Evolutionary conservation across 2,329 filamentous ascomycete genomes (phyloP).

Genomic region (Alternaria solani): DNA sequence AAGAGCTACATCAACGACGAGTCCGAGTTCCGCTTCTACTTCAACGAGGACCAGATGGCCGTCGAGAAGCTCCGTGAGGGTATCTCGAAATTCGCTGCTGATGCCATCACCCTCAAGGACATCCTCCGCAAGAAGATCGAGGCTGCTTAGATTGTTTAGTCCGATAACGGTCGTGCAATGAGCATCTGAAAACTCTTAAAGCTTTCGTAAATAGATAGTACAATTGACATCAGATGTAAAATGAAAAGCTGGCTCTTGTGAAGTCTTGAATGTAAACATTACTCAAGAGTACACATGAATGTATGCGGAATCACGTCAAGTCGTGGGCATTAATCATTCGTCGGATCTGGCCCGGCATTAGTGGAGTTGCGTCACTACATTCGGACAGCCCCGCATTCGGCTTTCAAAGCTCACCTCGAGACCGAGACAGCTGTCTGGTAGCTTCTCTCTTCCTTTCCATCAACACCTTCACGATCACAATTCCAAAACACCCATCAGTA

Average conservation of each 20-base stretch:
- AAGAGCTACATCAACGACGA: conserved; percentile 91
- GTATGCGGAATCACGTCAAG: not conserved
- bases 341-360: conserved; percentile 31
- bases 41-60: conserved; percentile 99
- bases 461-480: conserved; percentile 20
- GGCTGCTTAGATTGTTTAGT: conserved; percentile 37
- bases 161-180: conserved; percentile 38
- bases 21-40: conserved; percentile 93
- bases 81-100: conserved; percentile 99
- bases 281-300: not conserved
- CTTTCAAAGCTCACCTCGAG: conserved; percentile 33
- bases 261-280: not conserved
- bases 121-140: conserved; percentile 87
- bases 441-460: conserved; percentile 10
- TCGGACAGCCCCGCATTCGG: conserved; percentile 36
- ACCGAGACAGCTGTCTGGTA: conserved; percentile 3
- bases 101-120: conserved; percentile 91
- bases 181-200: conserved; percentile 31
- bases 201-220: conserved; percentile 26
- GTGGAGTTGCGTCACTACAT: conserved; percentile 41
- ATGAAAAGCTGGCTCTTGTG: not conserved
- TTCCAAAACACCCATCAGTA: conserved; percentile 21
- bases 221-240: conserved; percentile 26
- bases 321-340: conserved; percentile 38
- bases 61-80: conserved; percentile 99